A percentile compares a stretch with the other conserved stretches of the same genome.
These are phyloP conservation scores for Naganishia randhawae DNA, from an alignment of 768 basidiomycete species.

Conservation along the genomic window DNA sequence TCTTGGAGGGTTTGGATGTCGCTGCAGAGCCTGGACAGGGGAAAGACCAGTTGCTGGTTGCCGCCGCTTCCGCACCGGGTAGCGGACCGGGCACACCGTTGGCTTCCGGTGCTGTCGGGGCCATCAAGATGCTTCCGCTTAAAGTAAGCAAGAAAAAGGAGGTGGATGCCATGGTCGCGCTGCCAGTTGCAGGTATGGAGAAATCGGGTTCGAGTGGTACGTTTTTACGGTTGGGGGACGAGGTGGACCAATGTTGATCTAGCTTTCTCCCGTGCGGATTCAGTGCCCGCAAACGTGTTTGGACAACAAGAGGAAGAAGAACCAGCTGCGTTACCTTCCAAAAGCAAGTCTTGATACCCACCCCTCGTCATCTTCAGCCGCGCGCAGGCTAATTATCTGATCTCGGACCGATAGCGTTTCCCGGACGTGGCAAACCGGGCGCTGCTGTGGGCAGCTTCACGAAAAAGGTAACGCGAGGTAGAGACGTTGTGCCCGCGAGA, in stretches of 20 bases:
- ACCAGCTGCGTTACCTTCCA: conserved; percentile 24
- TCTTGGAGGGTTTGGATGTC: neutral
- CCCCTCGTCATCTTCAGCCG: neutral
- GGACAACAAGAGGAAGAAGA: conserved; percentile 42
- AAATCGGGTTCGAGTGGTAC: neutral
- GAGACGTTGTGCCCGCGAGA: no score
- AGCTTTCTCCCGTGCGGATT: conserved; percentile 20
- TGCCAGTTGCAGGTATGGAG: conserved; percentile 12
- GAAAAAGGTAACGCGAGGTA: conserved; percentile 81
- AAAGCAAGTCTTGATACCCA: conserved; percentile 12
- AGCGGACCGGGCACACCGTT: conserved; percentile 2
- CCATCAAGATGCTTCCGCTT: conserved; percentile 24
- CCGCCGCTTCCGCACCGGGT: neutral
- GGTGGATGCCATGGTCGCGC: conserved; percentile 26
- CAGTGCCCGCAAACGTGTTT: conserved; percentile 34
- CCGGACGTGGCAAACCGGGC: conserved; percentile 24
- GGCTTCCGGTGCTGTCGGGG: neutral
- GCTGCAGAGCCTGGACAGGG: neutral
- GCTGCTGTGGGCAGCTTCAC: conserved; percentile 54
- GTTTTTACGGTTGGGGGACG: neutral
- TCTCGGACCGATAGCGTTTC: conserved; percentile 2
- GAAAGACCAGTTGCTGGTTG: neutral
- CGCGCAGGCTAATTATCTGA: neutral
- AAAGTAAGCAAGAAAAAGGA: conserved; percentile 27
- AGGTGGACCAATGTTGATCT: conserved; percentile 5